These are phyloP conservation scores for Termitomyces sp. DNA, from an alignment of 1,284 basidiomycete genomes.

Conservation along the genomic window DNA sequence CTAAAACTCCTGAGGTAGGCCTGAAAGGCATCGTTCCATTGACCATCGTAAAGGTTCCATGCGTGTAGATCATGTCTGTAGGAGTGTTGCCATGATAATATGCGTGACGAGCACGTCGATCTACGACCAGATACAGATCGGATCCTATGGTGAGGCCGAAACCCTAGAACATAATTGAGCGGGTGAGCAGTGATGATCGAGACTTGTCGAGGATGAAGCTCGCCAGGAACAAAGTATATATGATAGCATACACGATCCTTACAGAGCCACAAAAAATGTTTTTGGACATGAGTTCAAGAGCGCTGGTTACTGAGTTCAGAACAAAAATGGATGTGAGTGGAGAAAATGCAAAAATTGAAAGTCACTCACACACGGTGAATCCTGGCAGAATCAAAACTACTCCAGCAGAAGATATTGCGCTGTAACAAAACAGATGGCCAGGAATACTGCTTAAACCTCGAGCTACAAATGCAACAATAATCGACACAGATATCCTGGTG, in stretches of 20 bases:
- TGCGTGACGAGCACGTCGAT: constrained; percentile 55
- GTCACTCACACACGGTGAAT: constrained; percentile 64
- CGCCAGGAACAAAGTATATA: constrained; percentile 81
- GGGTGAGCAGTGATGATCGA: background rate
- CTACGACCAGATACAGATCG: constrained; percentile 76
- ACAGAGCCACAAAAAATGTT: constrained; percentile 85
- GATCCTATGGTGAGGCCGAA: constrained; percentile 85
- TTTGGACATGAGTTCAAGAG: constrained; percentile 78
- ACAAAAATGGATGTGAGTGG: background rate
- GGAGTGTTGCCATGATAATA: constrained; percentile 42
- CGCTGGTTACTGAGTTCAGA: constrained; percentile 62
- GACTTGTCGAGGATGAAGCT: constrained; percentile 12
- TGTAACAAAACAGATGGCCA: constrained; percentile 73
- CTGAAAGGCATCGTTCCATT: constrained; percentile 48
- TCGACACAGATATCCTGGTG: constrained; percentile 75
- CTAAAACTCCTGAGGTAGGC: constrained; percentile 56
- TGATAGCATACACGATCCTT: constrained; percentile 82
- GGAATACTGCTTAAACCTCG: constrained; percentile 68
- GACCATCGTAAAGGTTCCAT: constrained; percentile 58
- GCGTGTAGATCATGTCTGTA: constrained; percentile 42
- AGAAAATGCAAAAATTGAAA: background rate
- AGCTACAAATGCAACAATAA: constrained; percentile 77
- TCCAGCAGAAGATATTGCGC: constrained; percentile 76
- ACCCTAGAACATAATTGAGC: constrained; percentile 43
- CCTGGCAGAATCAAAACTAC: constrained; percentile 78